These are phyloP conservation scores for Cyclocybe cylindracea DNA, from an alignment of 768 basidiomycete species.

Conservation along the genomic window DNA sequence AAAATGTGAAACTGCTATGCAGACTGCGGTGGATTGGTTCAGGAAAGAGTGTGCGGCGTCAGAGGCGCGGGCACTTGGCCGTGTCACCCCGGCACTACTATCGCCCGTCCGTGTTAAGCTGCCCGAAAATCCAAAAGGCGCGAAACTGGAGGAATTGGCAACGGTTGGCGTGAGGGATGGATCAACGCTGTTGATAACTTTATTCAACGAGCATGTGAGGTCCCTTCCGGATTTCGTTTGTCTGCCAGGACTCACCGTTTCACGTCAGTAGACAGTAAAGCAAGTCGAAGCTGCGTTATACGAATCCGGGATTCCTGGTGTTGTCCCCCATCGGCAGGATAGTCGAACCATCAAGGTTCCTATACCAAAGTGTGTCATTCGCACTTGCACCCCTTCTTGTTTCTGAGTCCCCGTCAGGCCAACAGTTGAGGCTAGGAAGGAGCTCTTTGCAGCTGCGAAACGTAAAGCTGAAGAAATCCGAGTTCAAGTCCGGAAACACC, in stretches of 20 bases:
- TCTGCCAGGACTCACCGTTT: slow-evolving; percentile 17
- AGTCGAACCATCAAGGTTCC: slow-evolving; percentile 74
- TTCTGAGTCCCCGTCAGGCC: slow-evolving; percentile 45
- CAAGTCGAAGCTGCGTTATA: slow-evolving; percentile 75
- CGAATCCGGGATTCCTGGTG: slow-evolving; percentile 69
- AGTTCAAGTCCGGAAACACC: slow-evolving; percentile 73
- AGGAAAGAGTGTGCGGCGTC: slow-evolving; percentile 73
- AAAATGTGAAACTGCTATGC: slow-evolving; percentile 67
- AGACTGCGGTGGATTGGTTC: slow-evolving; percentile 67
- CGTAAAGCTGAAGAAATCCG: slow-evolving; percentile 77
- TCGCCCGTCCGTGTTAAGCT: slow-evolving; percentile 64
- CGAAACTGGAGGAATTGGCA: slow-evolving; percentile 68
- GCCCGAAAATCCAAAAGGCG: slow-evolving; percentile 36
- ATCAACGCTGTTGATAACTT: slow-evolving; percentile 66
- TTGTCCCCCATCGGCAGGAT: slow-evolving; percentile 73
- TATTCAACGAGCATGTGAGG: slow-evolving; percentile 79
- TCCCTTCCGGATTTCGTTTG: slow-evolving; percentile 6
- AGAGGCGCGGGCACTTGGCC: slow-evolving; percentile 73
- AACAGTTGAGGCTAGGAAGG: slow-evolving; percentile 70
- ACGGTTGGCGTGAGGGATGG: slow-evolving; percentile 84
- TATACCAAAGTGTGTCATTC: slow-evolving; percentile 65
- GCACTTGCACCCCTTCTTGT: not conserved
- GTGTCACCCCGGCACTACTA: slow-evolving; percentile 73
- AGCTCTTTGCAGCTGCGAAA: slow-evolving; percentile 53
- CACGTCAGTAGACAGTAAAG: slow-evolving; percentile 66